phyloP scores from a whole-genome alignment of 2,329 filamentous ascomycete genomes.

The Neofusicoccum cordaticola region DNA sequence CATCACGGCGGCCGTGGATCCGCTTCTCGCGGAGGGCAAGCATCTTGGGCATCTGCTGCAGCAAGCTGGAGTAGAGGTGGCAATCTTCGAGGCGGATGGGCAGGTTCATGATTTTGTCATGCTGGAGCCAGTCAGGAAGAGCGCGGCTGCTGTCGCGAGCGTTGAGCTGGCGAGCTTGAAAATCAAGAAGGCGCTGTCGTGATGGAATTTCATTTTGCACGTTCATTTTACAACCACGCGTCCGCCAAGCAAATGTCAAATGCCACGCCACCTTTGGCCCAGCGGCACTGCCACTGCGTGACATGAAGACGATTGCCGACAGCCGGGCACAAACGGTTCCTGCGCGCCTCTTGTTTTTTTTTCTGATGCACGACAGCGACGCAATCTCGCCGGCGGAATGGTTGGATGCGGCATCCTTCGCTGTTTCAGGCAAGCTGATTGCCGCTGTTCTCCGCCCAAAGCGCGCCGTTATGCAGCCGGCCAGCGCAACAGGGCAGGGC shows the following conservation, averaged over 20 bases:
- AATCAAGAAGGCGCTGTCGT: constrained; percentile 2
- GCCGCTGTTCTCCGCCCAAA: constrained; percentile 1
- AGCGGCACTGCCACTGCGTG: not conserved
- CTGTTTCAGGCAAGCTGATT: constrained; percentile 13
- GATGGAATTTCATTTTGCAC: not conserved
- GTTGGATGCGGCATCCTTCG: constrained; percentile 8
- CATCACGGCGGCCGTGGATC: constrained; percentile 7
- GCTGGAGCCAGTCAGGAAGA: constrained; percentile 7
- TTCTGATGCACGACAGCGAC: not conserved
- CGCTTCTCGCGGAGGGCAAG: not conserved
- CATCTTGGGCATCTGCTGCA: constrained; percentile 3
- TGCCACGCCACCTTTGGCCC: not conserved
- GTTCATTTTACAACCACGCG: not conserved
- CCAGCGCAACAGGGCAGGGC: not conserved
- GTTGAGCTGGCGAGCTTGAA: not conserved
- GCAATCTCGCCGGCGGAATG: not conserved
- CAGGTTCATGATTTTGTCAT: constrained; percentile 8
- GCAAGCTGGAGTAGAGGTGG: constrained; percentile 1
- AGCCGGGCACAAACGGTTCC: not conserved
- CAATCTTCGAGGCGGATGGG: not conserved
- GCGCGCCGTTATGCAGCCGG: not conserved
- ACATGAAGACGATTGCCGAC: not conserved
- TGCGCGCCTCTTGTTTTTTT: not conserved
- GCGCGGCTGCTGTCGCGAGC: not conserved
- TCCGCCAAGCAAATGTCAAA: not conserved